Evolutionary conservation across 2,329 filamentous ascomycete genomes (phyloP), one percentile per base, ranked within the genome.

Genomic region (Curvularia lunata): DNA sequence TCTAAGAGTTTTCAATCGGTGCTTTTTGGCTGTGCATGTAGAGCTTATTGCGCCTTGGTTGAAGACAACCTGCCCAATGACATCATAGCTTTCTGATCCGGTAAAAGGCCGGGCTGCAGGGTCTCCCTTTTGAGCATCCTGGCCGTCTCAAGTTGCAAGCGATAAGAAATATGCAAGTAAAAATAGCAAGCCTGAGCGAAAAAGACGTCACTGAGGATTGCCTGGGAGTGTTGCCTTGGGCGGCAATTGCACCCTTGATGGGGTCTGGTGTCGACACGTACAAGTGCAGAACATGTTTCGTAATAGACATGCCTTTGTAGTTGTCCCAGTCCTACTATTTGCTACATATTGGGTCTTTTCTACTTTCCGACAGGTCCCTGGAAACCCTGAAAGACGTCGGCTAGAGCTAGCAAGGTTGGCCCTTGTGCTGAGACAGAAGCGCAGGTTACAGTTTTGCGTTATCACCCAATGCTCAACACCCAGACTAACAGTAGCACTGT

Each of bases 101-200:
- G 47, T n/a, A 49, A 49, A 28, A n/a, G 47, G 34, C 47, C 34
- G 47, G 34, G 30, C 30, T 48, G 46, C 46, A 48, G 13, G 21
- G 16, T 23, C n/a, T 27, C 16, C 47, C 5, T 27, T 49, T 49
- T 40, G 32, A 49, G 47, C 16, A 28, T 5, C 18, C n/a, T 34
- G 23, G n/a, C 47, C 47, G 47, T 28, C 7, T 19, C 34, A 4
- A 8, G 16, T 40, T 49, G 47, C 30, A 49, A 38, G 16, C 19
- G 47, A 49, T 40, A 28, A 40, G 16, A 32, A 21, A 40, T 19
- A 23, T 23, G 13, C 28, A 32, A 16, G 27, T 16, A 19, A 47
- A 30, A 28, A 46, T 28, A 30, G 18, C n/a, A n/a, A n/a, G n/a
- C n/a, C n/a, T n/a, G n/a, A n/a, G n/a, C 28, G 28, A 18, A 27